phyloP scores from a whole-genome alignment of 805 yeast species.

The Pichia californica region DNA sequence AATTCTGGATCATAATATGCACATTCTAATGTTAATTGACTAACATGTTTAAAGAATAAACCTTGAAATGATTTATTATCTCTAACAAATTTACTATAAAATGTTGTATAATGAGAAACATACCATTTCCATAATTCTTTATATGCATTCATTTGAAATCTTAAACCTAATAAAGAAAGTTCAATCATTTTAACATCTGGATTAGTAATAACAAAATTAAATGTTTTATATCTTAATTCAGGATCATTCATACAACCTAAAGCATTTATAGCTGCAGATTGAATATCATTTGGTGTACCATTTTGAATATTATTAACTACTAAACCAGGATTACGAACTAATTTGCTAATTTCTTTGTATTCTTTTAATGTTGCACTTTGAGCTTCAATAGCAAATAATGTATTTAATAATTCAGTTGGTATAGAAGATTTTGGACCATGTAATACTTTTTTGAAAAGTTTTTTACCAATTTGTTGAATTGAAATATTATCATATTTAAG shows the following conservation, averaged over 20 bases:
- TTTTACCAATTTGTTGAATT: slow-evolving; percentile 30
- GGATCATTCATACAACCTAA: slow-evolving; percentile 43
- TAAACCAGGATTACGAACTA: slow-evolving; percentile 44
- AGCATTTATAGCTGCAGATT: slow-evolving; percentile 49
- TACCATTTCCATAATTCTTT: slow-evolving; percentile 53
- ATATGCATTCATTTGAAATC: slow-evolving; percentile 29
- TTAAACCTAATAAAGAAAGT: slow-evolving; percentile 50
- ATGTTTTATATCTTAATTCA: slow-evolving; percentile 44
- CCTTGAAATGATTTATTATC: slow-evolving; percentile 31
- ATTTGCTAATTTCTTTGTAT: slow-evolving; percentile 52
- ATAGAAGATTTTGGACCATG: slow-evolving; percentile 48
- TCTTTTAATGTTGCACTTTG: slow-evolving; percentile 34
- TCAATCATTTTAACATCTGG: slow-evolving; percentile 51
- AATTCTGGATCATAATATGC: slow-evolving; percentile 18
- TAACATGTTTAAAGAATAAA: slow-evolving; percentile 40
- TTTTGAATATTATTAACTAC: slow-evolving; percentile 34
- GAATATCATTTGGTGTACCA: slow-evolving; percentile 33
- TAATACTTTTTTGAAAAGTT: slow-evolving; percentile 40
- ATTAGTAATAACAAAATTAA: slow-evolving; percentile 52
- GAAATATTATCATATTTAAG: slow-evolving; percentile 29
- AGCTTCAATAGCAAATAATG: slow-evolving; percentile 30
- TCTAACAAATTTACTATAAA: slow-evolving; percentile 43
- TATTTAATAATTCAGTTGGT: slow-evolving; percentile 46
- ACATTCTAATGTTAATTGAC: slow-evolving; percentile 34
- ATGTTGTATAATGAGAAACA: slow-evolving; percentile 41